Evolutionary conservation across 306 rosid genomes (phyloP).

Genomic region (Lotus japonicus): DNA sequence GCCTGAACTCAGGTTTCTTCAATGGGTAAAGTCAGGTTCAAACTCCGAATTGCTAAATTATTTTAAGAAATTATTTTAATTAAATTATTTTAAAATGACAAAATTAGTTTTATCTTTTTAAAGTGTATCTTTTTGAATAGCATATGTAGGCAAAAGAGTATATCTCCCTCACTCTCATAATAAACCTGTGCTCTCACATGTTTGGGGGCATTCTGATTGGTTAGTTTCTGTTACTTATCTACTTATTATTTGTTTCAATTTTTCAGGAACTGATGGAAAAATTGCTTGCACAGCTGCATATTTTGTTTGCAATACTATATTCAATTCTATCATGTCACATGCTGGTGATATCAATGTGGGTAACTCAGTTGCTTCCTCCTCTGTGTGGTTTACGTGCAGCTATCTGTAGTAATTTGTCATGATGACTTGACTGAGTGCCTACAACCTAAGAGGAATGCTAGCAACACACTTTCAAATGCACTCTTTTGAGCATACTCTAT

Average conservation of each 20-base stretch:
- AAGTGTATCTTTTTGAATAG: not conserved
- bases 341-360: slow-evolving; percentile 81
- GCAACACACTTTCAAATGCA: too few species aligned
- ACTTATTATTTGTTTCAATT: slow-evolving; percentile 18
- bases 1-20: not conserved
- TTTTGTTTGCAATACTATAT: slow-evolving; percentile 68
- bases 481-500: too few species aligned
- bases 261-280: slow-evolving; percentile 85
- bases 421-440: slow-evolving; percentile 5
- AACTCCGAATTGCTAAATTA: not conserved
- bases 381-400: not conserved
- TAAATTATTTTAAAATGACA: not conserved
- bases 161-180: not conserved
- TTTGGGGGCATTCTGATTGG: not conserved
- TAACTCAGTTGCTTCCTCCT: slow-evolving; percentile 10
- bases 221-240: slow-evolving; percentile 2
- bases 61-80: not conserved
- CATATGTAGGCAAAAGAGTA: not conserved
- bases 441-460: too few species aligned
- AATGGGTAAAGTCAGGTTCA: not conserved
- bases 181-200: not conserved
- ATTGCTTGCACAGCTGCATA: slow-evolving; percentile 73
- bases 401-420: not conserved
- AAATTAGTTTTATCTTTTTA: not conserved
- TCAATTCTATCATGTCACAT: slow-evolving; percentile 65